Conservation (phyloP, 768 basidiomycete species). For the Phaeolepiota aurea region DNA sequence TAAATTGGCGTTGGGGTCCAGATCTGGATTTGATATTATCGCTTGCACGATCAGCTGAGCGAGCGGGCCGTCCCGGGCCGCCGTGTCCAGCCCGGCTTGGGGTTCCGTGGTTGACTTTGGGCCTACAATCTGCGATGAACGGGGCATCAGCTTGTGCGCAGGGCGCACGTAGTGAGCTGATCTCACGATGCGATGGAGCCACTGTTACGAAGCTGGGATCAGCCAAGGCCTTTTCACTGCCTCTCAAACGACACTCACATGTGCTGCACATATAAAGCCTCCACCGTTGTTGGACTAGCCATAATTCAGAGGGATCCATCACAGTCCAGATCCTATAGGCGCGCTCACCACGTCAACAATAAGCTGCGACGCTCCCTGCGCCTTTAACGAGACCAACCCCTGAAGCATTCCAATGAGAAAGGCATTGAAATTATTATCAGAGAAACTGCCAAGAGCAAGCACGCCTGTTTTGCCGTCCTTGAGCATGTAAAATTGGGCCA, state of each 20-base stretch:
- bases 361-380: conserved; percentile 41
- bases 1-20: conserved; percentile 33
- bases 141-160: neutral
- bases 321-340: no score
- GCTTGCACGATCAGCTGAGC: conserved; percentile 40
- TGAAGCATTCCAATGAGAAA: conserved; percentile 36
- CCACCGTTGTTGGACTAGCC: conserved; percentile 47
- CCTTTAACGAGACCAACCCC: conserved; percentile 41
- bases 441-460: conserved; percentile 52
- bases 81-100: conserved; percentile 47
- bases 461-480: conserved; percentile 48
- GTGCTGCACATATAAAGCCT: conserved; percentile 52
- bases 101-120: conserved; percentile 47
- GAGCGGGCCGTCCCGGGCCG: conserved; percentile 38
- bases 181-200: conserved; percentile 39
- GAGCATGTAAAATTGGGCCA: conserved; percentile 46
- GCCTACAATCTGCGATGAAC: conserved; percentile 32
- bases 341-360: conserved; percentile 54
- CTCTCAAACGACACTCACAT: conserved; percentile 27
- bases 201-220: conserved; percentile 17
- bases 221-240: neutral
- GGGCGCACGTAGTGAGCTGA: neutral
- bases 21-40: conserved; percentile 25
- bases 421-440: conserved; percentile 28
- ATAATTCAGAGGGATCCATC: neutral